A percentile compares a stretch with the other conserved stretches of the same genome.
Conservation (phyloP, 169 alveolate genomes). For the Amoebophrya sp. region DNA sequence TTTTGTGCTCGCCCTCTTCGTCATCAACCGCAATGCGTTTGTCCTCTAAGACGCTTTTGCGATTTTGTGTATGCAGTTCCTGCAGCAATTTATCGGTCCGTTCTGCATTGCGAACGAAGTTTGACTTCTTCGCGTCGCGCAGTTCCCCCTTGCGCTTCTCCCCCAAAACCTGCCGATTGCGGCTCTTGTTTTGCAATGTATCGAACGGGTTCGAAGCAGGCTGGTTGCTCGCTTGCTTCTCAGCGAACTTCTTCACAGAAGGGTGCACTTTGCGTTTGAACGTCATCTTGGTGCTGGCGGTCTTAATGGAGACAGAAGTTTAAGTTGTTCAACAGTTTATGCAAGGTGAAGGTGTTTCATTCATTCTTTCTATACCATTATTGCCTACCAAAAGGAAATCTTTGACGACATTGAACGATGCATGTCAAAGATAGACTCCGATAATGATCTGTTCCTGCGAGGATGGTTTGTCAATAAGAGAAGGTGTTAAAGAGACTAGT, state of each 20-base stretch:
- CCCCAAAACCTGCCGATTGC: neutral
- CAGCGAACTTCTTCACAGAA: neutral
- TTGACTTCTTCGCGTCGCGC: slow-evolving; percentile 22
- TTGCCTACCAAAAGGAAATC: too few relatives aligned
- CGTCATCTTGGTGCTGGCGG: neutral
- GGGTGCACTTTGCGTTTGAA: slow-evolving; percentile 4
- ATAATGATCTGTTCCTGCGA: too few relatives aligned
- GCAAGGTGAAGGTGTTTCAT: too few relatives aligned
- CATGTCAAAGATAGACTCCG: too few relatives aligned
- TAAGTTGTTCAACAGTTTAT: too few relatives aligned
- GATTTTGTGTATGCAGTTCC: neutral
- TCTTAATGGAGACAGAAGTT: too few relatives aligned
- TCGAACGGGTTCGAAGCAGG: slow-evolving; percentile 6
- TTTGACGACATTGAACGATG: too few relatives aligned
- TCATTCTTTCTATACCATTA: too few relatives aligned
- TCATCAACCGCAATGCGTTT: neutral
- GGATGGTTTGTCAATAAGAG: too few relatives aligned
- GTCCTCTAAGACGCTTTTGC: neutral
- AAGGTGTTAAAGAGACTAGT: too few relatives aligned
- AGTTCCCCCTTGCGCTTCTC: neutral
- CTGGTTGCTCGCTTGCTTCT: neutral
- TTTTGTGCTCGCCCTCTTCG: neutral
- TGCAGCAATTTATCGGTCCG: neutral
- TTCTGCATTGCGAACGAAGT: neutral
- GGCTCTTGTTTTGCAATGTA: neutral